Base-by-base conservation (phyloP, 2,329 filamentous ascomycete species). In the Epichloe sp. region DNA sequence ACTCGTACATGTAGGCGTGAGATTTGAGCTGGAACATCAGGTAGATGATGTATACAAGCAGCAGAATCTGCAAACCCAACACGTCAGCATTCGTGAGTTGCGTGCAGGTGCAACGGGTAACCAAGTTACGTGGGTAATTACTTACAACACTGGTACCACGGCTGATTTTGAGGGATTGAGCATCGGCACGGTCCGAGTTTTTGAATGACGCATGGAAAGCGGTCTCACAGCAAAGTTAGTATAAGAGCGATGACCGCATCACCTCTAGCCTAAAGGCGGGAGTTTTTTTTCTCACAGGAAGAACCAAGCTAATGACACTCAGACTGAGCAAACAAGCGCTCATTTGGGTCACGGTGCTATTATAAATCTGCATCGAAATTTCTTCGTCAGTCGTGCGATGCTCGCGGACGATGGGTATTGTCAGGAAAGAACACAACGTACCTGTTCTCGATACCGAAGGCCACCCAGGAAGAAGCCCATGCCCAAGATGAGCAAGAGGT, bases 261-360 rank as follows among this genome's bases (percentile, higher is more conserved):
- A 5, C 12, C 10, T 15, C 19, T 43, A 26, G 19, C 2, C 23
- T 17, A 15, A n/a, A 21, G 37, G 43, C 35, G n/a, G 21, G 10
- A 1, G 21, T 8, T 45, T 19, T n/a, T 21, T 21, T 21, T 40
- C 79, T 59, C 68, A 86, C 84, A 1, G 90, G 89, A 12, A 96
- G 70, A 26, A 95, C 77, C 21, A 95, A 74, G 71, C 89, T 95
- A 68, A 88, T 90, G 54, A 95, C 90, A 62, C 86, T 90, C 67
- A 95, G 68, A 72, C 88, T 94, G 58, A 96, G 78, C 59, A 96
- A 75, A 70, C 88, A 95, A 48, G 90, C 90, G 64, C 88, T 95
- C 88, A 95, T 95, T 65, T 96, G 89, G 1, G 89, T 95, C 53
- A 95, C 88, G 21, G 88, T 95, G 68, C 83, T 93, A 70, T 95